Base-by-base conservation (phyloP, 441 rosid genomes). In the Dalechampia spathulata region DNA sequence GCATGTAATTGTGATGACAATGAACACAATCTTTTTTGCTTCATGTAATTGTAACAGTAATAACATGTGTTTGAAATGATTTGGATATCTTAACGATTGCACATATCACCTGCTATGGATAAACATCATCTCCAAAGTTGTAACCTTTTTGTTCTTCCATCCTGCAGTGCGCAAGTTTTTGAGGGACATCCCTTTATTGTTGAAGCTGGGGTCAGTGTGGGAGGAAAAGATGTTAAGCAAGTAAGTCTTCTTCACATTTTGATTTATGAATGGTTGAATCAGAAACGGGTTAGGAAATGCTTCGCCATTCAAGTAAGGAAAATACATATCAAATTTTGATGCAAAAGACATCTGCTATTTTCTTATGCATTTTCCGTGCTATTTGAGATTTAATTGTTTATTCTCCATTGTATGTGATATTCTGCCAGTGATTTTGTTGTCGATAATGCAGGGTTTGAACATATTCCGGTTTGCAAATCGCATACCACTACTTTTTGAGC, bases 161-260 rank as follows among this genome's bases (percentile, higher is more conserved):
- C 55, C 58, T 66, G 66, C 82, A 93, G 99, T 80, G 97, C 99
- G 66, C 99, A 93, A 80, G 96, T 93, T 55, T 93, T 89, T 54
- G 99, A 93, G 77, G 99, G 97, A 48, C 99, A 93, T 73, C 99
- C 99, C 4, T 93, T 93, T 67, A 73, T 89, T 68, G 96, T 93
- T 55, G 99, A 93, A 82, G 99, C 99, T 75, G 99, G 97, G 64
- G 95, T 89, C 42, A 93, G 99, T 65, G 64, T 93, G 42, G 97
- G 97, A 19, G 99, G 99, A 70, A 87, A 85, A 75, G 90, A 86
- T 71, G 99, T 93, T 58, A 93, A 89, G 74, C 92, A 86, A 64
- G 99, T 75, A 68, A 80, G 83, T 54, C 27, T 38, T 36, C 26
- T 58, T 32, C 22, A 47, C 19, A 5, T 37, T 16, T n/a, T 49